A percentile compares a stretch with the other conserved stretches of the same genome.
Conservation (phyloP, 768 basidiomycete species). For the Tricholoma sp. region DNA sequence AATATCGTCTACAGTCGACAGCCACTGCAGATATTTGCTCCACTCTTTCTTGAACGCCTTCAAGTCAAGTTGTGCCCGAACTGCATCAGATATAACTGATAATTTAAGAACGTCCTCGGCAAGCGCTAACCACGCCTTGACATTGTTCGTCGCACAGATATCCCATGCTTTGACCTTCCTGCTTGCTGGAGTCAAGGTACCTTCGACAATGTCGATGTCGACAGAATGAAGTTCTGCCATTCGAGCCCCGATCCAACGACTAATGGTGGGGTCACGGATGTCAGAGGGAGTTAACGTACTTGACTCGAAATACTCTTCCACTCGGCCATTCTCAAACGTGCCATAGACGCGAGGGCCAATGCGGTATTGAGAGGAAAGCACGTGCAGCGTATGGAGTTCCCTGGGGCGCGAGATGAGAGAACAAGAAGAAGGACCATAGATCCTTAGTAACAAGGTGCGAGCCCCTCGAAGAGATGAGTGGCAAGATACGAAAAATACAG, state of each 20-base stretch:
- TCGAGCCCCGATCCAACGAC: constrained; percentile 83
- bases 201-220: constrained; percentile 66
- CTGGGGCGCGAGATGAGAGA: constrained; percentile 81
- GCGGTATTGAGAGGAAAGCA: constrained; percentile 80
- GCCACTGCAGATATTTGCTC: constrained; percentile 65
- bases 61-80: constrained; percentile 56
- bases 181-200: constrained; percentile 29
- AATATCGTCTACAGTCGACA: constrained; percentile 52
- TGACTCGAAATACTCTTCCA: constrained; percentile 95
- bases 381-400: constrained; percentile 85
- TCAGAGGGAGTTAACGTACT: constrained; percentile 73
- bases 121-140: constrained; percentile 62
- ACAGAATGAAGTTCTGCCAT: constrained; percentile 97
- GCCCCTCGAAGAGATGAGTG: constrained; percentile 34
- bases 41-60: constrained; percentile 59
- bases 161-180: constrained; percentile 47
- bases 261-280: constrained; percentile 69
- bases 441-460: constrained; percentile 77
- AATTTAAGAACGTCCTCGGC: constrained; percentile 75
- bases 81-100: constrained; percentile 39
- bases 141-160: constrained; percentile 59
- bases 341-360: constrained; percentile 92
- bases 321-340: constrained; percentile 91
- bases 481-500: constrained; percentile 93
- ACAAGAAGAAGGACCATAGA: constrained; percentile 87